Base-by-base conservation (phyloP, 331 rosid genomes). In the Pyrus hybrid region DNA sequence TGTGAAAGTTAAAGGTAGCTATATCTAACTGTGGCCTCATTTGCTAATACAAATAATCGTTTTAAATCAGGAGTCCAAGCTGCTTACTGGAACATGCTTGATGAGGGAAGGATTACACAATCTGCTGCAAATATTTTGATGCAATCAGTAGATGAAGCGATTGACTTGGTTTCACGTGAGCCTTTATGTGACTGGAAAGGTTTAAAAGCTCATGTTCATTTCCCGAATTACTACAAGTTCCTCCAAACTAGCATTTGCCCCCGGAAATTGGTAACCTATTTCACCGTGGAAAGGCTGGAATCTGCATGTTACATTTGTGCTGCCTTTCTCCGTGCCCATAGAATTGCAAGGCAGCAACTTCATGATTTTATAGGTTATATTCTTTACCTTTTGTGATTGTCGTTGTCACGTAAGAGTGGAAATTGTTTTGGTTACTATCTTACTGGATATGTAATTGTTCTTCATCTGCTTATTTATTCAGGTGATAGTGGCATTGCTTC, bases 21-120 rank as follows among this genome's bases (percentile, higher is more conserved):
- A 37, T 37, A 37, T 37, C 45, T 37, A 23, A 74, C 61, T 35
- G 10, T 78, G 25, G 73, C 56, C 30, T 69, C 76, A 68, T 69
- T 41, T 63, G 18, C 80, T 71, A 75, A 71, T 63, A 47, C 66
- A 35, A 72, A 66, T 22, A 6, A 17, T 12, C 62, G 14, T 81
- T 83, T 62, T 71, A 47, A 68, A 32, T 78, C 81, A 94, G 98
- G 98, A 79, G 95, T 94, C 76, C 98, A 94, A 84, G 95, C 97
- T 76, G 96, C 97, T 21, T 94, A 94, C 82, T 94, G 98, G 98
- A 91, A 85, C 82, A 91, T 93, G 98, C 98, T 93, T 82, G 95
- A 91, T 80, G 96, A 93, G 83, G 96, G 94, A 81, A 90, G 98
- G 83, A 91, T 91, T 84, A 80, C 85, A 9, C 97, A 88, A 83